phyloP scores from a whole-genome alignment of 2,329 filamentous ascomycete genomes.

The Exophiala calicioides region DNA sequence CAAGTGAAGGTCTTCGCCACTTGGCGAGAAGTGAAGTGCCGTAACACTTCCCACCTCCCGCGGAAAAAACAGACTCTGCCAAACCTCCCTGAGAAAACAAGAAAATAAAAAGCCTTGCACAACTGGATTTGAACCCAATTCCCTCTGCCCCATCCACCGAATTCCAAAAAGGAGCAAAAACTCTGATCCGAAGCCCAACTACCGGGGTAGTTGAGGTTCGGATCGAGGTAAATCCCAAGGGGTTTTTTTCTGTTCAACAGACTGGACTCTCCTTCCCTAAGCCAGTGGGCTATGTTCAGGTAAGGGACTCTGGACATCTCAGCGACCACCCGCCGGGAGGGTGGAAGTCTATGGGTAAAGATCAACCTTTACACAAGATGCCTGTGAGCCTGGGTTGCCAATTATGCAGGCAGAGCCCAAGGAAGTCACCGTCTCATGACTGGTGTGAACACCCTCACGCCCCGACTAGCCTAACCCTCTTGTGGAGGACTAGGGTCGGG shows the following conservation, averaged over 20 bases:
- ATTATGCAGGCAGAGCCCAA: not conserved
- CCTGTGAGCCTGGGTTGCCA: not conserved
- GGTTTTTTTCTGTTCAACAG: conserved; percentile 2
- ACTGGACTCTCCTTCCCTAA: conserved; percentile 1
- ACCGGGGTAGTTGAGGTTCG: not conserved
- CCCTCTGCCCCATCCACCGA: not conserved
- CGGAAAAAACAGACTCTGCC: not conserved
- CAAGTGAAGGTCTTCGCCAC: no score
- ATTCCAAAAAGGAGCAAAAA: not conserved
- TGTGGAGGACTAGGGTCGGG: not conserved
- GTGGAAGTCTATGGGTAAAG: not conserved
- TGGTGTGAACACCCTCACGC: conserved; percentile 4
- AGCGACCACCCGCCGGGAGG: not conserved
- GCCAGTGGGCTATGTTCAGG: not conserved
- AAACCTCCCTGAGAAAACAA: not conserved
- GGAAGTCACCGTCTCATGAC: conserved; percentile 1
- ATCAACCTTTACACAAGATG: not conserved
- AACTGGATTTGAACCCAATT: not conserved
- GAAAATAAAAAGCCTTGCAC: not conserved
- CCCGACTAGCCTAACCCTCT: not conserved
- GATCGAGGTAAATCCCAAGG: not conserved
- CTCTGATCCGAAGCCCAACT: not conserved
- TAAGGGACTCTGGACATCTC: conserved; percentile 1
- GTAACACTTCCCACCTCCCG: no score
- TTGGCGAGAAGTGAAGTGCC: no score